A percentile compares a stretch with the other conserved stretches of the same genome.
These are phyloP conservation scores for Colletotrichum tabaci DNA, from an alignment of 2,329 filamentous ascomycete genomes.

Conservation along the genomic window DNA sequence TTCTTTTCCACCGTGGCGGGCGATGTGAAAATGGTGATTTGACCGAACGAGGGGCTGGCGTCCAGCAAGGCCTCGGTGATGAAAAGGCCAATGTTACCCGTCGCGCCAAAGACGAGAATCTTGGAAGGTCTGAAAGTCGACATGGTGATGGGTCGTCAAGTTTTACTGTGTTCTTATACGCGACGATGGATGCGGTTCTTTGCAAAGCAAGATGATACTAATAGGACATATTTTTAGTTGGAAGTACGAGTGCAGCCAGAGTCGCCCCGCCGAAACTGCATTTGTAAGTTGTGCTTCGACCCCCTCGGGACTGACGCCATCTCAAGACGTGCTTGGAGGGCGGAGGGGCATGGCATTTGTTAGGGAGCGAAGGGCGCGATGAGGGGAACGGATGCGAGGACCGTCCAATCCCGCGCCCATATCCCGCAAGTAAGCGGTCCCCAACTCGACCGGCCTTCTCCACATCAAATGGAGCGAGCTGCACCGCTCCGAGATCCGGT, in stretches of 20 bases:
- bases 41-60: conserved; percentile 52
- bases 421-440: conserved; percentile 7
- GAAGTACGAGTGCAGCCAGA: background rate
- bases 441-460: background rate
- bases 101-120: conserved; percentile 54
- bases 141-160: conserved; percentile 7
- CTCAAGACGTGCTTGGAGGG: conserved; percentile 26
- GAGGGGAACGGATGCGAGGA: conserved; percentile 36
- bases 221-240: background rate
- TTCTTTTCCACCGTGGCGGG: conserved; percentile 42
- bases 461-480: background rate
- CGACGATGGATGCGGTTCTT: too few species aligned
- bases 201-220: too few species aligned
- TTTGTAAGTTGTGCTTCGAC: conserved; percentile 32
- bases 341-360: conserved; percentile 11
- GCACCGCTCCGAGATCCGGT: background rate
- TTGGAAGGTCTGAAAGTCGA: conserved; percentile 28
- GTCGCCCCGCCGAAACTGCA: conserved; percentile 29
- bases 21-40: conserved; percentile 54
- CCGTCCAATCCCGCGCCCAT: conserved; percentile 14
- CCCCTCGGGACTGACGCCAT: conserved; percentile 30
- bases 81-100: conserved; percentile 58
- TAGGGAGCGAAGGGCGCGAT: background rate
- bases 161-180: too few species aligned
- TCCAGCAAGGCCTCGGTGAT: conserved; percentile 56